Base-by-base conservation (phyloP, 352 stramenopile genomes). In the Phytopythium delawarense region DNA sequence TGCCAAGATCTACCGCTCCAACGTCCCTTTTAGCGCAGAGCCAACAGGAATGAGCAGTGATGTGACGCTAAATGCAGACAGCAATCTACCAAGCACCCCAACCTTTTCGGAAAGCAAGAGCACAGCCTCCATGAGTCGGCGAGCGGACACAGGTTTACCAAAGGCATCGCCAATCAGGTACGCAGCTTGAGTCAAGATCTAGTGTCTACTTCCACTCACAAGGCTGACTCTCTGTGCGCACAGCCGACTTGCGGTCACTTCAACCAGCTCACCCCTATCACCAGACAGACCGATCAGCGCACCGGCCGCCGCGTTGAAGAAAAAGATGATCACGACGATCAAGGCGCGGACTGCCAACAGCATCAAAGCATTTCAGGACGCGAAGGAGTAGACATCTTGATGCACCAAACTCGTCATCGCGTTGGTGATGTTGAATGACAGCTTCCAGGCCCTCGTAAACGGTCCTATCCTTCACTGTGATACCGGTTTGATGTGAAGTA, bases 1-100 rank as follows among this genome's bases (percentile, higher is more conserved):
- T 8, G 72, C 69, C 18, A 72, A 74, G 5, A 80, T 91, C 32
- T 91, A 87, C 39, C 81, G 79, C 53, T 91, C 77, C 0, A 87
- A 80, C 39, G 59, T 82, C 11, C 81, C 81, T n/a, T 79, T 91
- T 13, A 88, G 55, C 18, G 81, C 81, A 0, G 69, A 83, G 34
- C 59, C 65, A 8, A 34, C n/a, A 4, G 52, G 52, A 7, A 23
- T 45, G 37, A 48, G 9, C 35, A 49, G 16, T 7, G n/a, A 39
- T 16, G 2, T 4, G 20, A 3, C 16, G 15, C 3, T 37, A 6
- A 59, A 35, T 16, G 0, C 49, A 7, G 23, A 52, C 1, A 23
- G 21, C 13, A 44, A 18, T 44, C 37, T 44, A 18, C 37, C 37
- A 44, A n/a, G 39, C 8, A n/a, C 46, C 4, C 2, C 25, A 2